These are phyloP conservation scores for Pugionium dolabratum DNA, from an alignment of 345 rosid species.

Conservation along the genomic window DNA sequence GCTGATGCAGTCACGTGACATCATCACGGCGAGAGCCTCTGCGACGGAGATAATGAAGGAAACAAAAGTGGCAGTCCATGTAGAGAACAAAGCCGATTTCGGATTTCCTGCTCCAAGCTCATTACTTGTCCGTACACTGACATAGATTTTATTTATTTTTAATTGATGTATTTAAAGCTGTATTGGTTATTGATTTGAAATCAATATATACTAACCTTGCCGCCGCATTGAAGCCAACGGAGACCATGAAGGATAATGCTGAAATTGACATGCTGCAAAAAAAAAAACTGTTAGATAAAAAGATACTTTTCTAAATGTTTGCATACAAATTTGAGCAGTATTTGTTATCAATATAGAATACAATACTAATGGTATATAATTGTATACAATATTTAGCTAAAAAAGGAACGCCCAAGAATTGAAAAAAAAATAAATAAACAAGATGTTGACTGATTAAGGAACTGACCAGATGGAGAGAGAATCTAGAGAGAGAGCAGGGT, in stretches of 20 bases:
- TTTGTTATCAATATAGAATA: too few species aligned
- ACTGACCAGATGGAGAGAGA: constrained; percentile 80
- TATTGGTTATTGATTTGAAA: background rate
- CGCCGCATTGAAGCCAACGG: constrained; percentile 87
- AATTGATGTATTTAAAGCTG: background rate
- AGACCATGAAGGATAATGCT: constrained; percentile 65
- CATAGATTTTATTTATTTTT: background rate
- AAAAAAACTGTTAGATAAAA: background rate
- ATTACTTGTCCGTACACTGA: constrained; percentile 14
- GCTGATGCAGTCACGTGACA: constrained; percentile 12
- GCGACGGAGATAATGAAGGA: constrained; percentile 9
- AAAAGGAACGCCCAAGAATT: too few species aligned
- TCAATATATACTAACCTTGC: constrained; percentile 57
- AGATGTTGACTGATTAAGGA: background rate
- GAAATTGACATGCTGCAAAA: constrained; percentile 54
- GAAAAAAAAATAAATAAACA: background rate
- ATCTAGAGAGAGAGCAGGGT: constrained; percentile 68
- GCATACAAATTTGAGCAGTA: too few species aligned
- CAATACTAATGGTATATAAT: too few species aligned
- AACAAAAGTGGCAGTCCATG: constrained; percentile 13
- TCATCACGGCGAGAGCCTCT: background rate
- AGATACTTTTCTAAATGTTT: too few species aligned
- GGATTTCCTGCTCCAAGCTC: constrained; percentile 19
- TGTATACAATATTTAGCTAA: too few species aligned
- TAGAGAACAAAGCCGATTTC: constrained; percentile 1